Base-by-base conservation (phyloP, 2,329 filamentous ascomycete species). In the Fonsecaea pugnacius region DNA sequence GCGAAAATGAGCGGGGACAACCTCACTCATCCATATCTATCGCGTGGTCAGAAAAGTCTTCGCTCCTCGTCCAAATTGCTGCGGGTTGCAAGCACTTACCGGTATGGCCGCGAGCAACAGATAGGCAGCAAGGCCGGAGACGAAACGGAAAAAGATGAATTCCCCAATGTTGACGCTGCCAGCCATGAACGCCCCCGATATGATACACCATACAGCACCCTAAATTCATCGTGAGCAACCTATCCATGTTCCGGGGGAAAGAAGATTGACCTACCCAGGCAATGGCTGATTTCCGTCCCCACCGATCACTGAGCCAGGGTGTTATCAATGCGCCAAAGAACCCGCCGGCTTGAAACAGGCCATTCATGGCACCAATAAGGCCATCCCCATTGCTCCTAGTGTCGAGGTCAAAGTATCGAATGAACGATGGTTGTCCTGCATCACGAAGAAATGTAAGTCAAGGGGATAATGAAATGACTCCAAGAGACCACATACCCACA, bases 331-430 rank as follows among this genome's bases (percentile, higher is more conserved):
- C 62, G 27, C 75, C 78, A 12, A 76, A 63, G 53, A 73, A 73
- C n/a, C 73, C 76, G 8, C 79, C 78, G 3, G 78, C 78, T 21
- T 76, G 77, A 65, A 77, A 78, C 5, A 80, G 71, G 32, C 79
- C 79, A 69, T 80, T 81, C 53, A 80, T 73, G 46, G 46, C 43
- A 21, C 46, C 53, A 38, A 80, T 77, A 16, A 79, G 72, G 64
- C 77, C 76, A 2, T 77, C 74, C 0, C 78, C 79, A 62, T 77
- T 75, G 1, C 67, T 74, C 60, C 73, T 70, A 2, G 74, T 62
- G 2, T 76, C 76, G 8, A 82, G 73, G 21, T 76, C 68, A 60
- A 81, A 76, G 70, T 77, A 78, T 27, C 35, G 27, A 27, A 35
- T 35, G 14, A 54, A 54, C 9, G 52, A 54, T 9, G 52, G 52